These are phyloP conservation scores for Pleurotus citrinopileatus DNA, from an alignment of 768 basidiomycete species.

Conservation along the genomic window DNA sequence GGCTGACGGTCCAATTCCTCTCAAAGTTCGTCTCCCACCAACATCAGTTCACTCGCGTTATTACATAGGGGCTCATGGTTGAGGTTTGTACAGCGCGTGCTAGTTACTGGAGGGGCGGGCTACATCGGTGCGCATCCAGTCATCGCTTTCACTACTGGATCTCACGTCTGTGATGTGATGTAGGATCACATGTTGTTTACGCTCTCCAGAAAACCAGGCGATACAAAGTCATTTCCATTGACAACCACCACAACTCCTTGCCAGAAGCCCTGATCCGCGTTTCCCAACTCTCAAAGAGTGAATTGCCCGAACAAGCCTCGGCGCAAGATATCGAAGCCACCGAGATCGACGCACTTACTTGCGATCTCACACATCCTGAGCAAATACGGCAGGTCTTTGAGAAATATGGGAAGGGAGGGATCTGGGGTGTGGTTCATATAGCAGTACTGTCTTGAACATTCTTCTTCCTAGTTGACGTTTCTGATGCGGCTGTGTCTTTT, in stretches of 20 bases:
- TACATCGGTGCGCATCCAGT: conserved; percentile 65
- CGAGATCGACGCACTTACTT: conserved; percentile 63
- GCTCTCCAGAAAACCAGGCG: conserved; percentile 79
- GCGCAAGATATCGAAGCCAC: conserved; percentile 69
- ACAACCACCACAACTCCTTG: conserved; percentile 93
- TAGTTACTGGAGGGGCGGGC: conserved; percentile 82
- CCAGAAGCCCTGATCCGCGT: conserved; percentile 73
- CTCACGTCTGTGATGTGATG: conserved; percentile 24
- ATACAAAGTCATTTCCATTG: conserved; percentile 92
- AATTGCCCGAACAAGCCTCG: conserved; percentile 64
- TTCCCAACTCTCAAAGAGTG: conserved; percentile 72
- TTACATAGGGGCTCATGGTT: conserved; percentile 6
- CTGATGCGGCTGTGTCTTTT: conserved; percentile 6
- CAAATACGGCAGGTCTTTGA: conserved; percentile 80
- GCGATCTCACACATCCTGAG: conserved; percentile 72
- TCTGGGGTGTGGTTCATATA: conserved; percentile 96
- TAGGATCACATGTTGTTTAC: conserved; percentile 94
- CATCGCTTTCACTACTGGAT: neutral
- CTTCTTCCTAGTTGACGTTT: neutral
- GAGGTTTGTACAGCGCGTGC: conserved; percentile 43
- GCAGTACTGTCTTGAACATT: conserved; percentile 53
- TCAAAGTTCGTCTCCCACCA: conserved; percentile 42
- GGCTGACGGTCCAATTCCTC: conserved; percentile 23
- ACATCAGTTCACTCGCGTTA: conserved; percentile 5
- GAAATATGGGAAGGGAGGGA: conserved; percentile 81